Base-by-base conservation (phyloP, 164 flowering plant species). In the Buxus sempervirens region DNA sequence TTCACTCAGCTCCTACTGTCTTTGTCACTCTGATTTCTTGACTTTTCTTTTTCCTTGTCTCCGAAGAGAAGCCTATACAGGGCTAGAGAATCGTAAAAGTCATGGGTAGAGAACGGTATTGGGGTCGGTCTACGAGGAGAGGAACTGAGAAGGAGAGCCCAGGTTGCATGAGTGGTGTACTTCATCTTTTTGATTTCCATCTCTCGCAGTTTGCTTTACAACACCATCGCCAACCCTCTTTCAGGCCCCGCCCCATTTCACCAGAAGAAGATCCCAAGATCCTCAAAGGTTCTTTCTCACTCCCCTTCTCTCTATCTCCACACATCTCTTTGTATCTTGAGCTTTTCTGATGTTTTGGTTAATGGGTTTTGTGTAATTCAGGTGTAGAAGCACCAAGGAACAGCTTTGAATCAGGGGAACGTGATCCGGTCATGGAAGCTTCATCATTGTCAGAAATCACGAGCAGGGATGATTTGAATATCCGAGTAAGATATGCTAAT, bases 351-450 rank as follows among this genome's bases (percentile, higher is more conserved):
- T 15, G 10, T 64, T 63, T 63, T 48, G 22, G 23, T 54, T 58
- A 10, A 66, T 76, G 72, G 70, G 55, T 45, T 54, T 67, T 54
- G 42, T 68, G 20, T 57, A 62, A 64, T 71, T 74, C 80, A 90
- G 96, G 97, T 25, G 70, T 73, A 13, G 93, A 88, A 73, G 95
- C 98, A 51, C 97, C 97, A 56, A 81, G 97, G 63, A 91, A 90
- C 68, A 94, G 97, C 80, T 82, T 88, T 84, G 90, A 94, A 70
- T 73, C 79, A 32, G 84, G n/a, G n/a, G n/a, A 80, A 49, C 84
- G 79, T 7, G 51, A 61, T 9, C 18, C 42, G 12, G 10, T 27
- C 6, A 32, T 26, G n/a, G 64, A 54, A 65, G 67, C 62, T 59
- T 67, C 76, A 41, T 53, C 82, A 21, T 61, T 65, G 13, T 72